Evolutionary conservation across 164 flowering plant genomes (phyloP), one percentile per base, ranked within the genome.

Genomic region (Houttuynia cordata): DNA sequence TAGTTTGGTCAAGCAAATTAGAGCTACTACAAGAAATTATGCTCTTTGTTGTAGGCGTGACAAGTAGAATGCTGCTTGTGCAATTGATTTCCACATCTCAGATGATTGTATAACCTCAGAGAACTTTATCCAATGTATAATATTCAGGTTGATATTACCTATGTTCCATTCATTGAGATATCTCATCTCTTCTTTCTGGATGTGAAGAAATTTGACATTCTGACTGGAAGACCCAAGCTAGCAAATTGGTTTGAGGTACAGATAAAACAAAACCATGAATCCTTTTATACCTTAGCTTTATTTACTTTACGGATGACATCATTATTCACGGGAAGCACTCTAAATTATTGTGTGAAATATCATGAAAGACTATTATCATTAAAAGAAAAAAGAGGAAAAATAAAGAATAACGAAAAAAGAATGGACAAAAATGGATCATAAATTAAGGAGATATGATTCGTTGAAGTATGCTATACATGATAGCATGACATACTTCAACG

Each of bases 191-290:
- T 58, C 61, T 39, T 37, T 58, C 24, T 25, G 47, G 61, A 58
- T 30, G 41, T 25, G 23, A 58, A 58, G 61, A 58, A 58, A 22
- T 58, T 37, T 25, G 61, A 58, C 22, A 58, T 58, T 8, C 13
- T 39, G 19, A 21, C 22, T 19, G 61, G 61, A 39, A 58, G 61
- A 58, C 61, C 61, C 15, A 30, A 42, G 37, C 37, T 58, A 13
- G 41, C 37, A 19, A 58, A 8, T 25, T 58, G 61, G 61, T 13
- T 58, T 39, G 47, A 58, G 57, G 57, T 54, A 54, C 34, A 13
- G 23, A 8, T 17, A 9, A 54, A 8, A n/a, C 0, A 24, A 24
- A 58, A 23, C 15, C 19, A 10, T 30, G 21, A 53, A 53, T 53
- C 56, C 21, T 21, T n/a, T 4, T 21, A 53, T 7, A 21, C 0